Evolutionary conservation across 2,329 filamentous ascomycete genomes (phyloP).

Genomic region (Arthrinium phaeospermum): DNA sequence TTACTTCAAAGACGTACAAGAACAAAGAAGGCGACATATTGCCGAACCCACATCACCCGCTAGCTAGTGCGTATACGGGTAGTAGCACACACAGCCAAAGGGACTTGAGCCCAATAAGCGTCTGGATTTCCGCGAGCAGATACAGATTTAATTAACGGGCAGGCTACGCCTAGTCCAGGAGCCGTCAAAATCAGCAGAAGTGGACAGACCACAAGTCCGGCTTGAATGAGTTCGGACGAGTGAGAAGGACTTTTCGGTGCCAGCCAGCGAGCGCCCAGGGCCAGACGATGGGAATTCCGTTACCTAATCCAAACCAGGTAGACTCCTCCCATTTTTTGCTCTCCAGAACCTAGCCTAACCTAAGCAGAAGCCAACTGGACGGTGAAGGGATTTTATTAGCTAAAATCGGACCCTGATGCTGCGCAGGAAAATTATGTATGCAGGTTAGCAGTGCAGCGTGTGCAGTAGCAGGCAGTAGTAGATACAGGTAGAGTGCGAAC

Average conservation of each 20-base stretch:
- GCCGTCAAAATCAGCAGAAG: constrained; percentile 1
- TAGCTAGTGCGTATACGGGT: constrained; percentile 7
- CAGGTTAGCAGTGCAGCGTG: constrained; percentile 2
- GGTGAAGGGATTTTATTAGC: constrained; percentile 15
- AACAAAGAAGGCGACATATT: constrained; percentile 4
- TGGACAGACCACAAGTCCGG: background rate
- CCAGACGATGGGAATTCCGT: constrained; percentile 28
- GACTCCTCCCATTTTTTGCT: background rate
- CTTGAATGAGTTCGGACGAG: constrained; percentile 1
- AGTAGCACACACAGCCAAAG: background rate
- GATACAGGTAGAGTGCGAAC: background rate
- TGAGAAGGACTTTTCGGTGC: background rate
- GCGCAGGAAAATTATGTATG: background rate
- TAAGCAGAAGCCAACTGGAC: background rate
- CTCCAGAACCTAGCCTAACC: background rate
- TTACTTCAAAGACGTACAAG: background rate
- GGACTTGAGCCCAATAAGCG: constrained; percentile 7
- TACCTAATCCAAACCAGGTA: constrained; percentile 35
- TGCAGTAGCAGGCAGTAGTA: background rate
- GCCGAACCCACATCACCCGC: constrained; percentile 4
- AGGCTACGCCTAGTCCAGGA: constrained; percentile 5
- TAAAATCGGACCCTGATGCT: constrained; percentile 19
- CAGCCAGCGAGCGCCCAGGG: background rate
- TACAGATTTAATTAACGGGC: background rate
- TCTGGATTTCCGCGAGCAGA: background rate